Base-by-base conservation (phyloP, 2,329 filamentous ascomycete species). In the Colletotrichum camelliae region DNA sequence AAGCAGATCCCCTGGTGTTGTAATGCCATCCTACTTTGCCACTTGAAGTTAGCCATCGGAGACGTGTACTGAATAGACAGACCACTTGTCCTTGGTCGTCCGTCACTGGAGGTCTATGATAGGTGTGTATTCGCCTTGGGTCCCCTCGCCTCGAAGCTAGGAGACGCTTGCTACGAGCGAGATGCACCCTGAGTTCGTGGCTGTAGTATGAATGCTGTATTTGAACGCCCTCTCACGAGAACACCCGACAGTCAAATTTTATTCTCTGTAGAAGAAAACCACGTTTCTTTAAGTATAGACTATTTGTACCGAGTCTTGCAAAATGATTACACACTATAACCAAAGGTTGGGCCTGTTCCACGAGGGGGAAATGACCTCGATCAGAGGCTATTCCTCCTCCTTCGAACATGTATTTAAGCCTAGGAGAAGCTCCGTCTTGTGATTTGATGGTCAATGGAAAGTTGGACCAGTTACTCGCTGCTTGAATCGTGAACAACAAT, bases 401-500 rank as follows among this genome's bases (percentile, higher is more conserved):
- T 48, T n/a, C 8, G 1, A 3, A 48, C 16, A 12, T 18, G 18
- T 48, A 48, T 21, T 21, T 21, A 48, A 48, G 43, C 43, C 10
- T 10, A 3, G 5, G 1, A 21, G n/a, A 21, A 48, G 10, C 10
- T 48, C 5, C 5, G 18, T 21, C 5, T 5, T 48, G 5, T 21
- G 5, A n/a, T 48, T 9, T 7, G 5, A 48, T 48, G 43, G 10
- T 4, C n/a, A 48, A 48, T 21, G 5, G 4, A 0, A 18, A 12
- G 39, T 12, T 35, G 33, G 33, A 1, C 33, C 12, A 35, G 15
- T 48, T 48, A n/a, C 43, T 21, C n/a, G 21, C 18, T 48, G 43
- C 18, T 48, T n/a, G 10, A 0, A 21, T 48, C 2, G 0, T 7
- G 2, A 2, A 18, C n/a, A 21, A 21, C 3, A n/a, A 52, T 1